Percentiles rank a stretch among this genome's conserved stretches.
Evolutionary conservation across 805 yeast genomes (phyloP).

Genomic region (Saturnispora bothae): DNA sequence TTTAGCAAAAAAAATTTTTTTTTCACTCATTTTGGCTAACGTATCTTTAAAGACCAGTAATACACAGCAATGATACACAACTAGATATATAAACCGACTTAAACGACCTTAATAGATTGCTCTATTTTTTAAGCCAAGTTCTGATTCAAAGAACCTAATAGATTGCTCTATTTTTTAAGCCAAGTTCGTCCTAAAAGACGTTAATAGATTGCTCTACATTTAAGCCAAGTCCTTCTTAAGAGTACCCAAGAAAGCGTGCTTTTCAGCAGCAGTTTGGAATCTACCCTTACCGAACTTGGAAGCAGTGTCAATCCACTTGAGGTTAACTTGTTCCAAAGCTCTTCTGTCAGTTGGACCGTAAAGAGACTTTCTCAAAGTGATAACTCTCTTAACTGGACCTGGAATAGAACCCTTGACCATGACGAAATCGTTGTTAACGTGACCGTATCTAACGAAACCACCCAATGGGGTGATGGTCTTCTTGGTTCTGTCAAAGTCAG

Average conservation of each 20-base stretch:
- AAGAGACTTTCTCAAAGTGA: slow-evolving; percentile 97
- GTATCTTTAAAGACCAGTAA: too few relatives aligned
- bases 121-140: too few relatives aligned
- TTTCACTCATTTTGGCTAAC: too few relatives aligned
- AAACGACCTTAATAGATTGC: too few relatives aligned
- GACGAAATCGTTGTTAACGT: slow-evolving; percentile 93
- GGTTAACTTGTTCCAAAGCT: slow-evolving; percentile 91
- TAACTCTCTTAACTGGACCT: slow-evolving; percentile 99
- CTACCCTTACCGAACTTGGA: slow-evolving; percentile 99
- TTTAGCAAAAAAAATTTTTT: too few relatives aligned
- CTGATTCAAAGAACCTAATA: too few relatives aligned
- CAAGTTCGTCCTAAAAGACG: too few relatives aligned
- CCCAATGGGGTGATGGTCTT: slow-evolving; percentile 99
- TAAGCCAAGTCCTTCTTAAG: slow-evolving; percentile 86
- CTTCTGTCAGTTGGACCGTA: slow-evolving; percentile 96
- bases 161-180: too few relatives aligned
- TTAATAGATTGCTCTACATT: too few relatives aligned
- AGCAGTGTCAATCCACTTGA: slow-evolving; percentile 99
- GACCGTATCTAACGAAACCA: slow-evolving; percentile 99
- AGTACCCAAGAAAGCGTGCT: slow-evolving; percentile 99
- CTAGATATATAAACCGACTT: too few relatives aligned
- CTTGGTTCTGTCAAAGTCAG: slow-evolving; percentile 98
- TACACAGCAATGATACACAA: too few relatives aligned
- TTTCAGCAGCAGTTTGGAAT: slow-evolving; percentile 99
- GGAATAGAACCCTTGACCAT: slow-evolving; percentile 98